phyloP scores from a whole-genome alignment of 768 basidiomycete genomes.

The Tricholomella constricta region DNA sequence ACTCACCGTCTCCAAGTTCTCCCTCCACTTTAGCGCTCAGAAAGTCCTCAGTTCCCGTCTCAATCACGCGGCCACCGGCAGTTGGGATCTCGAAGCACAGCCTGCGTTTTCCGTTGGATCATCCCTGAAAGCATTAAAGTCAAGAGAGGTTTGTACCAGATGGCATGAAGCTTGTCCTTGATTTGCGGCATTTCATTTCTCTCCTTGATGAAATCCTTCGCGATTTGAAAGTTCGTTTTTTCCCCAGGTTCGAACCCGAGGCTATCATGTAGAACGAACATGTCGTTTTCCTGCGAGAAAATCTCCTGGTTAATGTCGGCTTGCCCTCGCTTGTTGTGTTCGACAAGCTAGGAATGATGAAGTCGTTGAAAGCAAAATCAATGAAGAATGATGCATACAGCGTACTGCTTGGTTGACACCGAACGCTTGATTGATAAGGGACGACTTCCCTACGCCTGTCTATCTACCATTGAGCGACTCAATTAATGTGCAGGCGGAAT shows the following conservation, averaged over 20 bases:
- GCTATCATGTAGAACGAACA: constrained; percentile 33
- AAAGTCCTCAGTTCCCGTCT: constrained; percentile 28
- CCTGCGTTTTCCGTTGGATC: constrained; percentile 21
- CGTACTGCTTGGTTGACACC: constrained; percentile 25
- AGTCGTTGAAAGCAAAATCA: neutral
- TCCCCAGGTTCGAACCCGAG: constrained; percentile 31
- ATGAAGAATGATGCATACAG: neutral
- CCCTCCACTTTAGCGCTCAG: constrained; percentile 9
- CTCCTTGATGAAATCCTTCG: constrained; percentile 24
- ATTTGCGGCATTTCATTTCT: constrained; percentile 17
- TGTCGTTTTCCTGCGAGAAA: constrained; percentile 23
- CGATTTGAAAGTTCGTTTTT: constrained; percentile 23
- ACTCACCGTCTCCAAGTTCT: neutral
- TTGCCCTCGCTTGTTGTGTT: constrained; percentile 19
- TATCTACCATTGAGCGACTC: neutral
- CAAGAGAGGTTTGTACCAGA: constrained; percentile 21
- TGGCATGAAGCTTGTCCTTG: constrained; percentile 30
- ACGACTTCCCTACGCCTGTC: constrained; percentile 33
- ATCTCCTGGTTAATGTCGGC: constrained; percentile 31
- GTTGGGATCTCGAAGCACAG: constrained; percentile 30
- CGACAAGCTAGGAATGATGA: constrained; percentile 16
- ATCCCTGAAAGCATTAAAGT: neutral
- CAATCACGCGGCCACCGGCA: constrained; percentile 24
- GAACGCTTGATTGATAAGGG: constrained; percentile 30
- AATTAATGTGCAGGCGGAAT: neutral